A percentile compares a stretch with the other conserved stretches of the same genome.
phyloP scores from a whole-genome alignment of 23 red algal species.

The Gracilaria domingensis region DNA sequence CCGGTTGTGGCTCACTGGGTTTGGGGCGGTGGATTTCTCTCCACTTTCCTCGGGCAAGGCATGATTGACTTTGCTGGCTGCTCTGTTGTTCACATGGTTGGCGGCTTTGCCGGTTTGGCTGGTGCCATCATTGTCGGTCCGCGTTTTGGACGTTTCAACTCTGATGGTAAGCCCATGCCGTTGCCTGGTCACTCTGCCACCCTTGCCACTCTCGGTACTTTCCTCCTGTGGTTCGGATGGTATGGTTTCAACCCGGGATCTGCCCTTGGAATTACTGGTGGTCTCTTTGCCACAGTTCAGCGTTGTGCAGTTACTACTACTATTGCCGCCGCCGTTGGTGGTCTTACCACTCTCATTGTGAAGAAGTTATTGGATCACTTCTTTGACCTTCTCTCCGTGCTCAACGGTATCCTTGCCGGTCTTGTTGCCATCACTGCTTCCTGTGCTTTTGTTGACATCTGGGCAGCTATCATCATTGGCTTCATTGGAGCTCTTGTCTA shows the following conservation, averaged over 20 bases:
- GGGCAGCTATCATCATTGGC: slow-evolving; percentile 85
- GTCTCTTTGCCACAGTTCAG: slow-evolving; percentile 29
- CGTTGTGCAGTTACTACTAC: slow-evolving; percentile 88
- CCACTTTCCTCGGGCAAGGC: slow-evolving; percentile 52
- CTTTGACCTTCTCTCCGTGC: slow-evolving; percentile 80
- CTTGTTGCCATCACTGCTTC: slow-evolving; percentile 88
- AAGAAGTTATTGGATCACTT: slow-evolving; percentile 70
- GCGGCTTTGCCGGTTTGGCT: slow-evolving; percentile 82
- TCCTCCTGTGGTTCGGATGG: slow-evolving; percentile 98
- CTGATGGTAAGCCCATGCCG: slow-evolving; percentile 84
- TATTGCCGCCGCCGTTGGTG: slow-evolving; percentile 75
- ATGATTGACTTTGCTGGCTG: slow-evolving; percentile 96
- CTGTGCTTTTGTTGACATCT: slow-evolving; percentile 86
- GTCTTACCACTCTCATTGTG: slow-evolving; percentile 77
- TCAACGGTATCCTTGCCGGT: slow-evolving; percentile 91
- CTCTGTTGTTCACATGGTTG: slow-evolving; percentile 94
- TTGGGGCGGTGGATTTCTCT: slow-evolving; percentile 81
- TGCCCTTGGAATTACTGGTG: slow-evolving; percentile 68
- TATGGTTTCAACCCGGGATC: slow-evolving; percentile 99
- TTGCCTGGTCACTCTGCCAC: slow-evolving; percentile 95
- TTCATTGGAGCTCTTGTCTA: slow-evolving; percentile 85
- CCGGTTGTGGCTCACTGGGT: slow-evolving; percentile 94
- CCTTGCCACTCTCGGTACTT: slow-evolving; percentile 85
- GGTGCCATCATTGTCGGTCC: slow-evolving; percentile 96
- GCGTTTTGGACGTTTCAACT: slow-evolving; percentile 96